Percentiles rank a stretch among this genome's conserved stretches.
Evolutionary conservation across 2,329 filamentous ascomycete species (phyloP).

Genomic region (Ciborinia camelliae): DNA sequence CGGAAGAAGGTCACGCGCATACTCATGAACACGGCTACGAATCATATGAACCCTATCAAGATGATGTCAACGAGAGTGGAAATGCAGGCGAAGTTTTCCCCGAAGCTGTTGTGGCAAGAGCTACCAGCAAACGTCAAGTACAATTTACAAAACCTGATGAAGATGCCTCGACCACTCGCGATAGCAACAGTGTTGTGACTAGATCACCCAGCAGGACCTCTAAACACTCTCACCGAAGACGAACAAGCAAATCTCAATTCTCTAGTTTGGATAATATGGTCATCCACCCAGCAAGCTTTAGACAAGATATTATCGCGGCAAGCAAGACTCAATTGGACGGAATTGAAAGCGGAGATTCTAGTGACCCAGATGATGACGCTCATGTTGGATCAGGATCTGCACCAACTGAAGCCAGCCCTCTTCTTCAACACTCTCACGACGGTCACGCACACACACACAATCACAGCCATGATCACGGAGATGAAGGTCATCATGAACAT

Average conservation of each 20-base stretch:
- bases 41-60: constrained; percentile 19
- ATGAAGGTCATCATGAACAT: constrained; percentile 20
- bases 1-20: constrained; percentile 39
- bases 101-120: constrained; percentile 55
- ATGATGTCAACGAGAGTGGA: constrained; percentile 53
- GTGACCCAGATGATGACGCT: constrained; percentile 40
- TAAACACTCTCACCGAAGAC: constrained; percentile 29
- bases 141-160: constrained; percentile 34
- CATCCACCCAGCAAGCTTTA: constrained; percentile 84
- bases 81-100: constrained; percentile 61
- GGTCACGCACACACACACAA: not conserved
- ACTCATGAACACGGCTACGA: constrained; percentile 38
- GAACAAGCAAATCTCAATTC: constrained; percentile 48
- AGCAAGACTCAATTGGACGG: constrained; percentile 60
- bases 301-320: constrained; percentile 89
- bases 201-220: constrained; percentile 27
- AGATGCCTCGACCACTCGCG: constrained; percentile 29
- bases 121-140: constrained; percentile 28
- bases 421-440: constrained; percentile 23
- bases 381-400: constrained; percentile 36
- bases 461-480: constrained; percentile 24
- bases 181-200: constrained; percentile 20
- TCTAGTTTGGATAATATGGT: constrained; percentile 67
- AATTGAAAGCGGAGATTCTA: constrained; percentile 53
- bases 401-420: constrained; percentile 38